Base-by-base conservation (phyloP, 352 stramenopile genomes). In the Phytophthora cajani region DNA sequence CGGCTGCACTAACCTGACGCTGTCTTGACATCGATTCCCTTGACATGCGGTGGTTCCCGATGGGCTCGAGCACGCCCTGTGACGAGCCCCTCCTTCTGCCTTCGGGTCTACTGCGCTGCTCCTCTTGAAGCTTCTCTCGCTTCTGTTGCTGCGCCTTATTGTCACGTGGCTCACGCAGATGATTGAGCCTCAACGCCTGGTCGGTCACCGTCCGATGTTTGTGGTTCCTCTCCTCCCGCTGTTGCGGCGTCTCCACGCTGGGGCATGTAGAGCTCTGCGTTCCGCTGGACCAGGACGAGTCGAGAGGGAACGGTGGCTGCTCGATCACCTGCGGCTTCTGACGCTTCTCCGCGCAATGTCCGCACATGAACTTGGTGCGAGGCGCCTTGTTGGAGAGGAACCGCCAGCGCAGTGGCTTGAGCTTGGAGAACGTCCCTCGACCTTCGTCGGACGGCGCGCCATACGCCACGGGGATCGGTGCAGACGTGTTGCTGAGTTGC, bases 321-420 rank as follows among this genome's bases (percentile, higher is more conserved):
- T 68, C 56, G 10, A 27, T 16, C 40, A 42, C 55, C 17, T 66
- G 30, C 14, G 64, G 55, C 14, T 42, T 27, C n/a, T 74, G 54
- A 6, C 72, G 72, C 25, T 74, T 74, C 46, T 68, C 63, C 0
- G 64, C 69, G 21, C 72, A 79, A 42, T 50, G 19, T 11, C 10
- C 27, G 46, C 72, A 79, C 54, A 79, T 71, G 64, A 56, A 59
- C 33, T 74, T 73, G 3, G 58, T 68, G 27, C 68, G 54, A 53
- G 69, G 64, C 0, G 40, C 32, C 49, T 74, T 71, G 64, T 66
- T 71, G 4, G 64, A 69, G 12, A 74, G 50, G 42, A 79, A 74
- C 27, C 64, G 64, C 72, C 68, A 76, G 30, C 61, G 64, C 63
- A 77, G 32, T 9, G 72, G 72, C 42, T 74, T 79, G n/a, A 74